phyloP scores from a whole-genome alignment of 2,329 filamentous ascomycete genomes.

The Hymenoscyphus fraxineus region DNA sequence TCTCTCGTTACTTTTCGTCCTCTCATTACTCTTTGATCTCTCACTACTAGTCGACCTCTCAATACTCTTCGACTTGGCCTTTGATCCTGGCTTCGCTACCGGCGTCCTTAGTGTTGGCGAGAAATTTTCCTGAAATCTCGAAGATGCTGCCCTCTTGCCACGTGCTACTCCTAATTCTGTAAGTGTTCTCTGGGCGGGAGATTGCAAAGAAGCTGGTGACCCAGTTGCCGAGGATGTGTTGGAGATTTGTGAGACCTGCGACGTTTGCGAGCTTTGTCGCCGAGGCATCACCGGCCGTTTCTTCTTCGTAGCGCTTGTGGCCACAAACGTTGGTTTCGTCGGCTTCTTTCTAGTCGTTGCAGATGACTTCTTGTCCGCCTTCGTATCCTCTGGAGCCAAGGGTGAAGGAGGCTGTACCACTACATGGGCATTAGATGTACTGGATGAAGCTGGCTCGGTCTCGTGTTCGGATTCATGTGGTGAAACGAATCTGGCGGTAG shows the following conservation, averaged over 20 bases:
- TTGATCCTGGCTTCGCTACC: neutral
- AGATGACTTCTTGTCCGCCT: slow-evolving; percentile 23
- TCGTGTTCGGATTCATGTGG: slow-evolving; percentile 47
- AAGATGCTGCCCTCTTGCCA: slow-evolving; percentile 4
- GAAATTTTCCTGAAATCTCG: slow-evolving; percentile 26
- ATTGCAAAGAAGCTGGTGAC: slow-evolving; percentile 2
- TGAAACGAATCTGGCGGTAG: slow-evolving; percentile 59
- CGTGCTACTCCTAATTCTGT: slow-evolving; percentile 12
- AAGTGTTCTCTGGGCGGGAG: slow-evolving; percentile 11
- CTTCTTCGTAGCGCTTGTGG: slow-evolving; percentile 41
- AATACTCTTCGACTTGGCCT: neutral
- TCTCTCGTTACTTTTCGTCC: neutral
- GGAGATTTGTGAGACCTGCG: slow-evolving; percentile 25
- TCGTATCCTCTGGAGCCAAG: slow-evolving; percentile 18
- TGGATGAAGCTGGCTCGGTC: slow-evolving; percentile 40
- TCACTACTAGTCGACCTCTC: neutral
- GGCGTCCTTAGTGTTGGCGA: slow-evolving; percentile 5
- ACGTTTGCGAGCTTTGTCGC: slow-evolving; percentile 44
- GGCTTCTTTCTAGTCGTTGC: slow-evolving; percentile 33
- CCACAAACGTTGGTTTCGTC: slow-evolving; percentile 38
- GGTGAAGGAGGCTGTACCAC: slow-evolving; percentile 28
- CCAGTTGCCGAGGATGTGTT: neutral
- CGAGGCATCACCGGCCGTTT: slow-evolving; percentile 45
- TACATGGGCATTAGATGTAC: slow-evolving; percentile 37
- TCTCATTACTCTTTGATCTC: neutral